Conservation (phyloP, 805 yeast species). For the Ogataea naganishii region DNA sequence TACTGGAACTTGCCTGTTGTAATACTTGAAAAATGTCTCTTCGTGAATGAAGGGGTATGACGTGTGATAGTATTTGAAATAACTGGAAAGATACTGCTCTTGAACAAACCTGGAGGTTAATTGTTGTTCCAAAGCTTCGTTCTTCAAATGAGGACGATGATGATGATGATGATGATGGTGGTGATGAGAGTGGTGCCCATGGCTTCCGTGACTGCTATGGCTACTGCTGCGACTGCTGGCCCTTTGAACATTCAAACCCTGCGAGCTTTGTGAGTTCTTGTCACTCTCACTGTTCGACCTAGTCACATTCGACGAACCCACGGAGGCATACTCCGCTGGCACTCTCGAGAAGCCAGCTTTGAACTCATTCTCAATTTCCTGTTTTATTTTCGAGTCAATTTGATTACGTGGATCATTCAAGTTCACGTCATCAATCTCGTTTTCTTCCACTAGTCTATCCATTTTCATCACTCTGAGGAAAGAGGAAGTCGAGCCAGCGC, state of each 20-base stretch:
- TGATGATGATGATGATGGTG: conserved; percentile 6
- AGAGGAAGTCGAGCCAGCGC: conserved; percentile 54
- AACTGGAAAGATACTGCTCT: conserved; percentile 29
- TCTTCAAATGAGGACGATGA: conserved; percentile 1
- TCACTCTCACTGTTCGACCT: too few relatives aligned
- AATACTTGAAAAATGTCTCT: conserved; percentile 41
- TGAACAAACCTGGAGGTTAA: conserved; percentile 14
- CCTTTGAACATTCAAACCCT: too few relatives aligned
- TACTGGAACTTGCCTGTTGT: conserved; percentile 30
- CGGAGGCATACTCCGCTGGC: conserved; percentile 1
- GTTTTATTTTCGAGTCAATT: conserved; percentile 11
- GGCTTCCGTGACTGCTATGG: too few relatives aligned
- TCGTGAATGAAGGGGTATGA: conserved; percentile 54
- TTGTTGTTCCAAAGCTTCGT: conserved; percentile 6
- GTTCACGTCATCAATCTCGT: conserved; percentile 4
- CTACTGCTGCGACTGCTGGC: too few relatives aligned
- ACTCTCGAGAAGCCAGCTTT: conserved; percentile 12
- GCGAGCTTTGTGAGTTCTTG: too few relatives aligned
- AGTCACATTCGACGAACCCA: too few relatives aligned
- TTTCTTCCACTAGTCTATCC: conserved; percentile 19
- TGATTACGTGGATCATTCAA: conserved; percentile 4
- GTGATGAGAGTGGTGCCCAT: conserved; percentile 4
- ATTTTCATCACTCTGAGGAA: conserved; percentile 30
- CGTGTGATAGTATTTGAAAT: conserved; percentile 51
- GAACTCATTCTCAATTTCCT: conserved; percentile 13